Evolutionary conservation across 768 basidiomycete genomes (phyloP).

Genomic region (Tylopilus vinaceipallidus): DNA sequence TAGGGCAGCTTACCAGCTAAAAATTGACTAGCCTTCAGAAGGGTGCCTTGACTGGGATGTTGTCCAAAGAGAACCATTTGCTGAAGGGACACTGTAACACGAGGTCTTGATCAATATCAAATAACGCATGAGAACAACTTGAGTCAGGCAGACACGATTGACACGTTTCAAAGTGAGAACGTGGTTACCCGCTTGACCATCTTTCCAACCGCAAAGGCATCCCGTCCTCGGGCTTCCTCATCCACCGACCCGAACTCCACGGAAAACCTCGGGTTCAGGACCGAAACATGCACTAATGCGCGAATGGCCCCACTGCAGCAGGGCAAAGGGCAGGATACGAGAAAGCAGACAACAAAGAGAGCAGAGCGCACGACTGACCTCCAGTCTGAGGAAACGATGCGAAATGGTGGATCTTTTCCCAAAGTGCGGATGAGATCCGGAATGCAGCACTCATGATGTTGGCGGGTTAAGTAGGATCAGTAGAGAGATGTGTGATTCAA

Average conservation of each 20-base stretch:
- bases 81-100: slow-evolving; percentile 10
- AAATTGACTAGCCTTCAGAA: slow-evolving; percentile 16
- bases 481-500: not conserved
- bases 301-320: not conserved
- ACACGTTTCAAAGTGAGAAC: not conserved
- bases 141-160: not conserved
- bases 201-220: not conserved
- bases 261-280: not conserved
- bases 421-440: slow-evolving; percentile 72
- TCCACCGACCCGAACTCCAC: not conserved
- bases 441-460: slow-evolving; percentile 45
- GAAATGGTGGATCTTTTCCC: slow-evolving; percentile 90
- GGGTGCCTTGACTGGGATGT: slow-evolving; percentile 18
- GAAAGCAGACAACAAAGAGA: not conserved
- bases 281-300: not conserved
- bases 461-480: not conserved
- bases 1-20: slow-evolving; percentile 11
- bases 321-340: not conserved
- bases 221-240: not conserved
- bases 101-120: slow-evolving; percentile 7
- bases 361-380: slow-evolving; percentile 44
- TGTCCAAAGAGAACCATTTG: slow-evolving; percentile 20
- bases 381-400: slow-evolving; percentile 92
- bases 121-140: not conserved
- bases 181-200: not conserved